Conservation (phyloP, 305 asterid species). For the Rubia tinctorum region DNA sequence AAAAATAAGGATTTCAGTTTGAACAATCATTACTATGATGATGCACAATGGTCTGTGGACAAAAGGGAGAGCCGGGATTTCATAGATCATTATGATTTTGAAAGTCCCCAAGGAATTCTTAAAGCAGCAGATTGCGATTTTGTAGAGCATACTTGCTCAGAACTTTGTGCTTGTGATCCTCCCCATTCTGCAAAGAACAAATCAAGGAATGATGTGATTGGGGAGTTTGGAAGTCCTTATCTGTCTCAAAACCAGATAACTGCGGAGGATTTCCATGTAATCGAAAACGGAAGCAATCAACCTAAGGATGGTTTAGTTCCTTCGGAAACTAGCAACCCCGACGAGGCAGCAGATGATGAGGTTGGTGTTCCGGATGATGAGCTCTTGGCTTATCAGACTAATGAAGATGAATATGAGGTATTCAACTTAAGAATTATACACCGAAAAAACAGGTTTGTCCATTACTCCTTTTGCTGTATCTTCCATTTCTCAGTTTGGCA, state of each 20-base stretch:
- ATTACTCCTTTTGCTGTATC: background rate
- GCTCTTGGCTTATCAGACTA: conserved; percentile 41
- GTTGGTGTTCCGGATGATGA: conserved; percentile 40
- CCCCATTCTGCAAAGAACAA: conserved; percentile 23
- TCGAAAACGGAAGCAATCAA: conserved; percentile 22
- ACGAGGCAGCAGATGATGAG: conserved; percentile 45
- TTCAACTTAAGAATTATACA: conserved; percentile 79
- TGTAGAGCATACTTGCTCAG: conserved; percentile 34
- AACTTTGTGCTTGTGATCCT: conserved; percentile 37
- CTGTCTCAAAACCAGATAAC: conserved; percentile 23
- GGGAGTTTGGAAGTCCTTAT: conserved; percentile 26
- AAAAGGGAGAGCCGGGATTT: conserved; percentile 21
- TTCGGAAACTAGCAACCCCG: conserved; percentile 33
- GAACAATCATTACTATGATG: conserved; percentile 24
- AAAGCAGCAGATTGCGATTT: conserved; percentile 20
- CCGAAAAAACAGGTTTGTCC: conserved; percentile 84
- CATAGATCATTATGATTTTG: conserved; percentile 42
- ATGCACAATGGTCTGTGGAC: conserved; percentile 29
- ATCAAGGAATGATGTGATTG: conserved; percentile 26
- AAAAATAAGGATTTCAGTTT: conserved; percentile 15
- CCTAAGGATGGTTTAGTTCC: conserved; percentile 21
- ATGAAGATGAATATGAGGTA: conserved; percentile 70
- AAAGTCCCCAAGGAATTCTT: conserved; percentile 29
- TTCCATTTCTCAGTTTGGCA: background rate
- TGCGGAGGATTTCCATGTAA: conserved; percentile 26